phyloP scores from a whole-genome alignment of 176 grass and related monocot genomes.

The Eragrostis nindensis region DNA sequence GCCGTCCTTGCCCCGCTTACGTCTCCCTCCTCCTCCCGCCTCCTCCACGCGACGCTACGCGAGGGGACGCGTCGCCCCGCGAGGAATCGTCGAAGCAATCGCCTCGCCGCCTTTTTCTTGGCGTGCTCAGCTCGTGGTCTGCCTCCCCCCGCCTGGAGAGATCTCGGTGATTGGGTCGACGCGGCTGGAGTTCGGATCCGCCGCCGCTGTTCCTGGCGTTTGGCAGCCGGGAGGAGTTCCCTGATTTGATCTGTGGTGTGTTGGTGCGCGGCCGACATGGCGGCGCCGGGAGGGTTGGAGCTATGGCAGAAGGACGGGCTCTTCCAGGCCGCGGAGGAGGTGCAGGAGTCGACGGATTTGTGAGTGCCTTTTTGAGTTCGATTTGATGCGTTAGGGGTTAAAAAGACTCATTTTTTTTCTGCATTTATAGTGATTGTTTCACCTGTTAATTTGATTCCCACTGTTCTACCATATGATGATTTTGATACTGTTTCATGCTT shows the following conservation, averaged over 20 bases:
- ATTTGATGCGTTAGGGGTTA: background rate
- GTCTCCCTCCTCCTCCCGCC: conserved; percentile 33
- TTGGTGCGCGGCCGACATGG: conserved; percentile 46
- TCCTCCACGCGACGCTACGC: conserved; percentile 24
- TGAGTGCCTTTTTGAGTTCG: conserved; percentile 45
- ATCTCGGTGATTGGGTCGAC: conserved; percentile 22
- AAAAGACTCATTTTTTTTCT: conserved; percentile 25
- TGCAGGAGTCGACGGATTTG: conserved; percentile 85
- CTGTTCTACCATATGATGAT: background rate
- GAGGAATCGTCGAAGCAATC: conserved; percentile 4
- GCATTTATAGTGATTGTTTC: background rate
- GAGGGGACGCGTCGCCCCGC: too few species aligned
- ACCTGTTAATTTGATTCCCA: background rate
- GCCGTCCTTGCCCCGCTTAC: background rate
- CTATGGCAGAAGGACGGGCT: conserved; percentile 93
- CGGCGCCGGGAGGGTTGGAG: conserved; percentile 60
- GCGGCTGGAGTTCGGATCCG: background rate
- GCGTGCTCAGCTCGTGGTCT: conserved; percentile 29
- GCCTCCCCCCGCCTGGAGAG: background rate
- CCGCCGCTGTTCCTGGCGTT: conserved; percentile 2
- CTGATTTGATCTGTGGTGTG: conserved; percentile 31
- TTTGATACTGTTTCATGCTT: conserved; percentile 1
- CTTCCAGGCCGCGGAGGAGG: conserved; percentile 84
- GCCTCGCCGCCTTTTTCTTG: conserved; percentile 31
- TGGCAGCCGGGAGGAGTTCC: background rate